Evolutionary conservation across 2,329 filamentous ascomycete species (phyloP).

Genomic region (Colletotrichum nymphaeae): DNA sequence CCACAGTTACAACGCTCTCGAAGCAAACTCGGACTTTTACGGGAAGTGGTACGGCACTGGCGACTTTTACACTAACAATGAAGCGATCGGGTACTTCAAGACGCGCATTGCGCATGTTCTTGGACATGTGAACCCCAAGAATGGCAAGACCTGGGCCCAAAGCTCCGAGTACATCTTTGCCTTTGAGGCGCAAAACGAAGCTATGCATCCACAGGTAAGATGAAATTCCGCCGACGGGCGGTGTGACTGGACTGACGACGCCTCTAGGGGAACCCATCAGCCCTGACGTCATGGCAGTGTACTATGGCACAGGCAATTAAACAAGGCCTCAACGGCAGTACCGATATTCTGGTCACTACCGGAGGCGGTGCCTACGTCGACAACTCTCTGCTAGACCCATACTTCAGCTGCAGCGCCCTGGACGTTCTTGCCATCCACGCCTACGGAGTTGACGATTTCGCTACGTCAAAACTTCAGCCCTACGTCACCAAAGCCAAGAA

Average conservation of each 20-base stretch:
- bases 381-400: slow-evolving; percentile 35
- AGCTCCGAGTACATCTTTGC: slow-evolving; percentile 41
- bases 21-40: slow-evolving; percentile 25
- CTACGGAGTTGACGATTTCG: slow-evolving; percentile 36
- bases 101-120: slow-evolving; percentile 31
- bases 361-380: slow-evolving; percentile 37
- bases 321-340: slow-evolving; percentile 36
- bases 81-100: slow-evolving; percentile 32
- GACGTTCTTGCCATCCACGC: slow-evolving; percentile 41
- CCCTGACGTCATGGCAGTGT: slow-evolving; percentile 39
- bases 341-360: slow-evolving; percentile 37
- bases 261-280: slow-evolving; percentile 34
- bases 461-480: slow-evolving; percentile 31
- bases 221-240: too few relatives aligned
- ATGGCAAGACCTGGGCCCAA: slow-evolving; percentile 35
- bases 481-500: slow-evolving; percentile 41
- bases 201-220: slow-evolving; percentile 37
- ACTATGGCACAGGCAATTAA: slow-evolving; percentile 40
- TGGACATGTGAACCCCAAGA: slow-evolving; percentile 31
- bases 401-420: slow-evolving; percentile 32
- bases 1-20: slow-evolving; percentile 34
- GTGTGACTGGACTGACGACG: background rate
- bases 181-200: slow-evolving; percentile 40
- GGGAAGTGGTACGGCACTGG: slow-evolving; percentile 35
- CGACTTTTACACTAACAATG: slow-evolving; percentile 29